These are phyloP conservation scores for Argentina anserina DNA, from an alignment of 306 rosid genomes.

Conservation along the genomic window DNA sequence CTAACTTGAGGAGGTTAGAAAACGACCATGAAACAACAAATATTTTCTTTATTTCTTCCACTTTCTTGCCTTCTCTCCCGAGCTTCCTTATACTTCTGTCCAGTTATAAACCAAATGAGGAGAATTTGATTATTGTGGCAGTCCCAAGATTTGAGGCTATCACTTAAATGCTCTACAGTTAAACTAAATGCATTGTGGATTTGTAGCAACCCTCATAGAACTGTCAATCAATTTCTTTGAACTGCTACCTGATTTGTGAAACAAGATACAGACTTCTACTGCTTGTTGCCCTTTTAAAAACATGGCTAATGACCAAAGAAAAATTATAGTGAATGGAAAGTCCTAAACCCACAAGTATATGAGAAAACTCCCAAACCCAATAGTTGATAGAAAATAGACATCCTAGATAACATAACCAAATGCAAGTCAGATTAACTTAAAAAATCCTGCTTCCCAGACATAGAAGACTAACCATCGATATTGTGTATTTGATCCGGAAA, in stretches of 20 bases:
- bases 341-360: neutral
- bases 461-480: constrained; percentile 40
- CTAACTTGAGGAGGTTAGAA: neutral
- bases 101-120: neutral
- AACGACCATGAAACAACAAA: neutral
- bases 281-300: neutral
- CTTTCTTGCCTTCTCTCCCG: neutral
- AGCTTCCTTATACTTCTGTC: neutral
- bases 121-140: neutral
- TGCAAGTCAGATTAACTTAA: neutral
- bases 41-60: neutral
- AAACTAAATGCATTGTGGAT: neutral
- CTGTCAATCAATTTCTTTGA: neutral
- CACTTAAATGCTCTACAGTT: neutral
- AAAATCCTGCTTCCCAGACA: neutral
- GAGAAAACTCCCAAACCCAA: neutral
- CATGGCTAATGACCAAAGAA: neutral
- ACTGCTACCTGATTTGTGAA: neutral
- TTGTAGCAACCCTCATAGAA: neutral
- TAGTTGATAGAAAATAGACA: neutral
- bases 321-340: neutral
- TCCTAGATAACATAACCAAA: neutral
- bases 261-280: neutral
- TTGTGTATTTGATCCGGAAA: constrained; percentile 44
- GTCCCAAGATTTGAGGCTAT: neutral